These are phyloP conservation scores for Tillandsia leiboldiana DNA, from an alignment of 176 grass and related monocot species.

Conservation along the genomic window DNA sequence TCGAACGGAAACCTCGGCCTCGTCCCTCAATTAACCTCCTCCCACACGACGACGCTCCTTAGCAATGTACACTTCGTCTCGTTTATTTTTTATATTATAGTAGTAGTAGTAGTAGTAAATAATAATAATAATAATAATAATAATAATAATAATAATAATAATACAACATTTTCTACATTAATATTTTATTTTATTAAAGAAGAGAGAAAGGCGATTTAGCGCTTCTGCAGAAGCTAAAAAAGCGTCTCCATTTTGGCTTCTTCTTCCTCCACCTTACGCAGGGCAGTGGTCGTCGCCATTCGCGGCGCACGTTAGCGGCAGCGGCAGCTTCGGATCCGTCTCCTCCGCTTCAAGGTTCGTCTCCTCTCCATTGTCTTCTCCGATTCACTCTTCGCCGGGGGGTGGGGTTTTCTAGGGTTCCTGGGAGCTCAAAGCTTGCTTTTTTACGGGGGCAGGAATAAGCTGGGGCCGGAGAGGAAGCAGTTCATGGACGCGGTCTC, in stretches of 20 bases:
- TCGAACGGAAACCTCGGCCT: not conserved
- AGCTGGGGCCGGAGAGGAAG: constrained; percentile 31
- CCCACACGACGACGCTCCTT: not conserved
- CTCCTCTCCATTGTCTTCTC: not conserved
- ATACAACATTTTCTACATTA: too few relatives aligned
- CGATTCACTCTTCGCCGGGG: not conserved
- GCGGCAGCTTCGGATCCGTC: constrained; percentile 24
- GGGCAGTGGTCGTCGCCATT: constrained; percentile 52
- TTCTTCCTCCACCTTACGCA: constrained; percentile 13
- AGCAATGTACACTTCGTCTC: not conserved
- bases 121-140: too few relatives aligned
- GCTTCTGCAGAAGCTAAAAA: constrained; percentile 5
- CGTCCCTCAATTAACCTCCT: too few relatives aligned
- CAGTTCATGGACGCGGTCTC: constrained; percentile 66
- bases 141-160: too few relatives aligned
- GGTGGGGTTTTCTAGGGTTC: not conserved
- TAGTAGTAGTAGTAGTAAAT: too few relatives aligned
- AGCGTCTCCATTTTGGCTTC: not conserved
- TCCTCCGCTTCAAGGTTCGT: constrained; percentile 21
- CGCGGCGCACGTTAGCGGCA: constrained; percentile 44
- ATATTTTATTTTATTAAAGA: too few relatives aligned
- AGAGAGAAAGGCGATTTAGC: too few relatives aligned
- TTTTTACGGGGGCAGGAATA: constrained; percentile 7
- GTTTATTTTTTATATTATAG: too few relatives aligned
- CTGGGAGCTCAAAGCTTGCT: not conserved